phyloP scores from a whole-genome alignment of 768 basidiomycete species.

The Russula earlei region DNA sequence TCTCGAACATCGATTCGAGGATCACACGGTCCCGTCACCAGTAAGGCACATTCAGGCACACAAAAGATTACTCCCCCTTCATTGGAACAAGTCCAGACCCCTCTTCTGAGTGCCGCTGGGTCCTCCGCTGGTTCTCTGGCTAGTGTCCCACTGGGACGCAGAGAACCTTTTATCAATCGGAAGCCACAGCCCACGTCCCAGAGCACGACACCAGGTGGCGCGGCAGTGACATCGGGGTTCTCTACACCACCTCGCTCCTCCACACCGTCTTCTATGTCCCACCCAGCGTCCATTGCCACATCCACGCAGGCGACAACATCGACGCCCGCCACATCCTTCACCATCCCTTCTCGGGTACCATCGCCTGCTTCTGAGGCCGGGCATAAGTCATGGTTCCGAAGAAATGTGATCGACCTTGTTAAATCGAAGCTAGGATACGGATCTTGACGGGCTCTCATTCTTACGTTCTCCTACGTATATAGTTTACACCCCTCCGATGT shows the following conservation, averaged over 20 bases:
- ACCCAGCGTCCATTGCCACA: neutral
- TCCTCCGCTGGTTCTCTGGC: neutral
- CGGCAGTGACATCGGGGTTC: neutral
- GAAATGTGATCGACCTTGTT: slow-evolving; percentile 6
- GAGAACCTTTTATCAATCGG: slow-evolving; percentile 11
- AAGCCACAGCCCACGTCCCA: slow-evolving; percentile 9
- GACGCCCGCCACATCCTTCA: slow-evolving; percentile 11
- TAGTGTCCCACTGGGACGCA: neutral
- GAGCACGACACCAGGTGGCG: neutral
- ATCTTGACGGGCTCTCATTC: neutral
- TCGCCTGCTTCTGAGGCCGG: neutral
- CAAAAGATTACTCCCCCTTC: neutral
- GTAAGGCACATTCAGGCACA: neutral
- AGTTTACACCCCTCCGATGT: neutral
- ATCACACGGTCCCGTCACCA: neutral
- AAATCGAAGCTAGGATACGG: slow-evolving; percentile 11
- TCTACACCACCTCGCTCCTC: slow-evolving; percentile 12
- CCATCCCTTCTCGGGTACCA: slow-evolving; percentile 3
- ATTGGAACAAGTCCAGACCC: neutral
- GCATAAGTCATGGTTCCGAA: slow-evolving; percentile 11
- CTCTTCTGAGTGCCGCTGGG: neutral
- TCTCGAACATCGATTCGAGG: neutral
- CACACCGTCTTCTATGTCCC: slow-evolving; percentile 12
- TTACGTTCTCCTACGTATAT: neutral
- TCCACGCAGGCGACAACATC: neutral